phyloP scores from a whole-genome alignment of 208 protist species.

The Endotrypanum monterogeii region DNA sequence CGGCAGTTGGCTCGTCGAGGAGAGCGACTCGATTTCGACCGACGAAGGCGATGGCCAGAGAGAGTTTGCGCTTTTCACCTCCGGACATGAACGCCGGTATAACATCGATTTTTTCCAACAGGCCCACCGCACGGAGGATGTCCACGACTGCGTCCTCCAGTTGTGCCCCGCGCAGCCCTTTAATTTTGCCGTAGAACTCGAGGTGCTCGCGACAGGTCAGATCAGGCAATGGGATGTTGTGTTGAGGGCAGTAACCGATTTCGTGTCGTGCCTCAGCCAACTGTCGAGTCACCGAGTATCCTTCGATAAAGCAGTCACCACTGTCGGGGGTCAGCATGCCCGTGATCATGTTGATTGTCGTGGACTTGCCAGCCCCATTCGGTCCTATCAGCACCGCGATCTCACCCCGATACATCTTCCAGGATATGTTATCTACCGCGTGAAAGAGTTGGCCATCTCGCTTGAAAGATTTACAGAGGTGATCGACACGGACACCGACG shows the following conservation, averaged over 20 bases:
- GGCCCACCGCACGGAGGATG: conserved; percentile 52
- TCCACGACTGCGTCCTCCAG: conserved; percentile 50
- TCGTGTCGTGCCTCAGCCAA: conserved; percentile 63
- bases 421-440: conserved; percentile 70
- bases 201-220: conserved; percentile 94
- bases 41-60: conserved; percentile 86
- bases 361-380: conserved; percentile 89
- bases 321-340: conserved; percentile 64
- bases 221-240: conserved; percentile 90
- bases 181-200: conserved; percentile 91
- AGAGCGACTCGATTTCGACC: conserved; percentile 73
- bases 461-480: conserved; percentile 39
- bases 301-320: conserved; percentile 73
- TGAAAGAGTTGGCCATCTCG: conserved; percentile 50
- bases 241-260: conserved; percentile 95
- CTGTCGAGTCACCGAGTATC: conserved; percentile 50
- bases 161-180: conserved; percentile 57
- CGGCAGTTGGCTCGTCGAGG: conserved; percentile 92
- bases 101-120: conserved; percentile 62
- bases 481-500: conserved; percentile 42
- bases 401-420: conserved; percentile 69
- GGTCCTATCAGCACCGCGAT: conserved; percentile 80
- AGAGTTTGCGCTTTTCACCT: conserved; percentile 86
- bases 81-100: conserved; percentile 59
- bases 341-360: conserved; percentile 75